Percentiles rank a stretch among this genome's conserved stretches.
Conservation (phyloP, 2,329 filamentous ascomycete species). For the Aspergillus luchuensis region DNA sequence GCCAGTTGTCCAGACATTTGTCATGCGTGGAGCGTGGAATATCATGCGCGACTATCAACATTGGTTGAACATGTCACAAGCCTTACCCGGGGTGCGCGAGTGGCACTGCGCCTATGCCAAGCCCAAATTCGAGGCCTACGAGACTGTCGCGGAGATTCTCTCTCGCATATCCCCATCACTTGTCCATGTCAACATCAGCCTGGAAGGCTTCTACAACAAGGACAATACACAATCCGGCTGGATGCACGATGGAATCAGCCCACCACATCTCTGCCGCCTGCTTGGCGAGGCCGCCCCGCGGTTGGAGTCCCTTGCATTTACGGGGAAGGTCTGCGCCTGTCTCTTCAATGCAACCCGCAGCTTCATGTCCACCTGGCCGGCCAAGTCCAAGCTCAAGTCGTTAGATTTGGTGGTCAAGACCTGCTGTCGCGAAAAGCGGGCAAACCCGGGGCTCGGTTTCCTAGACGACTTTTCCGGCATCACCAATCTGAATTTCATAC, state of each 20-base stretch:
- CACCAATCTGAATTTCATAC: slow-evolving; percentile 71
- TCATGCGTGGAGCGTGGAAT: slow-evolving; percentile 78
- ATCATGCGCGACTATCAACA: slow-evolving; percentile 66
- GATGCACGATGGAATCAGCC: slow-evolving; percentile 46
- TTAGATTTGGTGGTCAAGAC: slow-evolving; percentile 75
- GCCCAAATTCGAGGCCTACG: slow-evolving; percentile 72
- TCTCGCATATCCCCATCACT: slow-evolving; percentile 60
- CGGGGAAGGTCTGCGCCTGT: slow-evolving; percentile 69
- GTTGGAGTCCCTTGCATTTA: slow-evolving; percentile 70
- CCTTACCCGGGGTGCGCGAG: slow-evolving; percentile 65
- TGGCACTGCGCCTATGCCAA: slow-evolving; percentile 63
- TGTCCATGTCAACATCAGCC: slow-evolving; percentile 65
- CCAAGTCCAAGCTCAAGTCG: slow-evolving; percentile 56
- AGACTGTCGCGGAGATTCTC: slow-evolving; percentile 67
- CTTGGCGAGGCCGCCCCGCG: slow-evolving; percentile 63
- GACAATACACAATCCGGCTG: slow-evolving; percentile 62
- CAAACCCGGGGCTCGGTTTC: slow-evolving; percentile 42
- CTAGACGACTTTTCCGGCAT: slow-evolving; percentile 70
- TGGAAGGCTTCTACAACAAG: slow-evolving; percentile 72
- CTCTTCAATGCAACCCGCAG: slow-evolving; percentile 65
- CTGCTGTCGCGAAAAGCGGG: slow-evolving; percentile 58
- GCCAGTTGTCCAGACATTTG: slow-evolving; percentile 63
- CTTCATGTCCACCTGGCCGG: slow-evolving; percentile 50
- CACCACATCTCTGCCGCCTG: slow-evolving; percentile 66
- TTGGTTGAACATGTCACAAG: slow-evolving; percentile 62